Evolutionary conservation across 441 rosid species (phyloP).

Genomic region (Euphorbia corollata): DNA sequence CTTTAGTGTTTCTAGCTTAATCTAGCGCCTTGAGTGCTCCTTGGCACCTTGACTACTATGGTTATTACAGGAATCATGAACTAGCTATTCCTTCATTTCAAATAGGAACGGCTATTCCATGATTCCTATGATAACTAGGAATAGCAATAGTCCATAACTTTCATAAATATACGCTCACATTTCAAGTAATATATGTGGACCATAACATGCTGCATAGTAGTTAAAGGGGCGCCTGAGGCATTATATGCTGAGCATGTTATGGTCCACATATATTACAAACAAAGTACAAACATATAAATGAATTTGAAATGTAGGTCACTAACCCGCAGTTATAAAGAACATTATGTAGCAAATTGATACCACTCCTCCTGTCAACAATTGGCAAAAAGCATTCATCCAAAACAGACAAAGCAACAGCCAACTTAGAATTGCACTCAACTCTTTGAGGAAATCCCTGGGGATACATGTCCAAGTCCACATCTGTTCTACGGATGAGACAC

Average conservation of each 20-base stretch:
- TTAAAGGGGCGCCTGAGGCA: too few species aligned
- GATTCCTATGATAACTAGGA: not conserved
- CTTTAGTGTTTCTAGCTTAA: too few species aligned
- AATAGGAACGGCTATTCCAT: too few species aligned
- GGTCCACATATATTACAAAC: too few species aligned
- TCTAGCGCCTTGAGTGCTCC: too few species aligned
- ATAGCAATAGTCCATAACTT: conserved; percentile 1
- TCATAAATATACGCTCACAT: not conserved
- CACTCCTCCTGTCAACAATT: conserved; percentile 85
- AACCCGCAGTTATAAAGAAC: conserved; percentile 85
- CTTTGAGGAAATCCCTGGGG: conserved; percentile 51
- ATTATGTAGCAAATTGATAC: conserved; percentile 64
- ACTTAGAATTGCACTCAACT: conserved; percentile 84
- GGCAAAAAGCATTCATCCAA: conserved; percentile 99
- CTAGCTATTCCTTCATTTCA: too few species aligned
- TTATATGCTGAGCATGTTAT: too few species aligned
- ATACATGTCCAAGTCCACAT: conserved; percentile 40
- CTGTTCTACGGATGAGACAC: conserved; percentile 71
- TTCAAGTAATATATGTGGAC: conserved; percentile 4
- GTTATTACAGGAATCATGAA: too few species aligned
- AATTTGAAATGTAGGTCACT: conserved; percentile 23
- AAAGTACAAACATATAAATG: not conserved
- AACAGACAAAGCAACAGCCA: conserved; percentile 80
- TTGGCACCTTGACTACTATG: too few species aligned
- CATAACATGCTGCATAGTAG: too few species aligned